phyloP scores from a whole-genome alignment of 179 eudicot genomes.

The Silene vulgaris region DNA sequence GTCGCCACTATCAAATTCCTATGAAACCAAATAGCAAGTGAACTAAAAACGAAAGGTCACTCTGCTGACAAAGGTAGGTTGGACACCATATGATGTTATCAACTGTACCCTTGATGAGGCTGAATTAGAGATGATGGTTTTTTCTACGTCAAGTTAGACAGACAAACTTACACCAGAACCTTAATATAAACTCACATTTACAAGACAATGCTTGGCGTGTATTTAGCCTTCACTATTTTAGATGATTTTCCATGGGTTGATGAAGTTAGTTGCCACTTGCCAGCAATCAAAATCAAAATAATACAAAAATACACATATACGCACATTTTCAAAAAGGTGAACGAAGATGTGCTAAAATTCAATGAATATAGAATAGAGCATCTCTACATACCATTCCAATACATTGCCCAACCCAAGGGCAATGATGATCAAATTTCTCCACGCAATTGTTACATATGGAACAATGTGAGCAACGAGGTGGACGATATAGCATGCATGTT shows the following conservation, averaged over 20 bases:
- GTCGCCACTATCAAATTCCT: no score
- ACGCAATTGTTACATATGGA: constrained; percentile 68
- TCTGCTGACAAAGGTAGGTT: no score
- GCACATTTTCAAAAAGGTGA: not conserved
- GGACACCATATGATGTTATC: not conserved
- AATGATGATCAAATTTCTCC: constrained; percentile 70
- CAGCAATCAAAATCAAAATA: not conserved
- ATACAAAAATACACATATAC: not conserved
- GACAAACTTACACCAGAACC: not conserved
- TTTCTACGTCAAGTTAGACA: not conserved
- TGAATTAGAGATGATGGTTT: not conserved
- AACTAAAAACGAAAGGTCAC: no score
- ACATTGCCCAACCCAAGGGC: constrained; percentile 71
- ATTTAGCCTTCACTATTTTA: not conserved
- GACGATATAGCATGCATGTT: constrained; percentile 76
- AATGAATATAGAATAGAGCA: constrained; percentile 8
- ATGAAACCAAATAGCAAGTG: no score
- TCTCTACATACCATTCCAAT: constrained; percentile 34
- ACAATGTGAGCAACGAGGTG: constrained; percentile 79
- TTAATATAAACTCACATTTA: not conserved
- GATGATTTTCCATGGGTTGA: not conserved
- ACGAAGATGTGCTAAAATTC: not conserved
- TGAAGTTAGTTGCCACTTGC: constrained; percentile 1
- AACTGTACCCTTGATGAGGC: not conserved
- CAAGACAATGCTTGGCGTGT: not conserved